phyloP scores from a whole-genome alignment of 108 stramenopile genomes.

The Fragilaria crotonensis region DNA sequence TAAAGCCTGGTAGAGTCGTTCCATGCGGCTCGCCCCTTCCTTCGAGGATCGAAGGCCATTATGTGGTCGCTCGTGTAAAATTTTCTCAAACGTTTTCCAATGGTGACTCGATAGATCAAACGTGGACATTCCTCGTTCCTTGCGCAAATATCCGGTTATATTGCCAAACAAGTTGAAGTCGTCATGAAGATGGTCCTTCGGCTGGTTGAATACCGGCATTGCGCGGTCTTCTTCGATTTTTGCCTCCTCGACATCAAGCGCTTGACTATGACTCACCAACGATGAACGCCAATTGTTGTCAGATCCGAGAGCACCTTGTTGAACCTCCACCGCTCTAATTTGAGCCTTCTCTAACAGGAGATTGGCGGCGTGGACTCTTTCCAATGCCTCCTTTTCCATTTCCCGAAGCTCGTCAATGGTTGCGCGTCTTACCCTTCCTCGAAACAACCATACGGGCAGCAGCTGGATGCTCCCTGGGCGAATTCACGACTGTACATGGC shows the following conservation, averaged over 20 bases:
- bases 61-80: slow-evolving; percentile 1
- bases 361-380: slow-evolving; percentile 47
- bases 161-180: too few relatives aligned
- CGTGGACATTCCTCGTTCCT: slow-evolving; percentile 2
- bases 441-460: slow-evolving; percentile 74
- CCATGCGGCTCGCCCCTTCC: not conserved
- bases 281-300: too few relatives aligned
- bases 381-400: slow-evolving; percentile 50
- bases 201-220: too few relatives aligned
- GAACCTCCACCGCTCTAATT: too few relatives aligned
- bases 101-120: not conserved
- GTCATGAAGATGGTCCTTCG: too few relatives aligned
- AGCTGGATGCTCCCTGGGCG: slow-evolving; percentile 72
- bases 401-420: slow-evolving; percentile 50
- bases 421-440: slow-evolving; percentile 38
- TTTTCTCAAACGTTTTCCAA: slow-evolving; percentile 4
- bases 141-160: too few relatives aligned
- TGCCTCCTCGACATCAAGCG: too few relatives aligned
- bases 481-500: slow-evolving; percentile 80
- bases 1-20: not conserved
- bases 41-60: not conserved
- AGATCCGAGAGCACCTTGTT: too few relatives aligned
- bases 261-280: too few relatives aligned
- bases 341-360: slow-evolving; percentile 33
- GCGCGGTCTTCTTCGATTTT: too few relatives aligned